Evolutionary conservation across 2,329 filamentous ascomycete species (phyloP), one percentile per base, ranked within the genome.

Genomic region (Cercospora citrullina): DNA sequence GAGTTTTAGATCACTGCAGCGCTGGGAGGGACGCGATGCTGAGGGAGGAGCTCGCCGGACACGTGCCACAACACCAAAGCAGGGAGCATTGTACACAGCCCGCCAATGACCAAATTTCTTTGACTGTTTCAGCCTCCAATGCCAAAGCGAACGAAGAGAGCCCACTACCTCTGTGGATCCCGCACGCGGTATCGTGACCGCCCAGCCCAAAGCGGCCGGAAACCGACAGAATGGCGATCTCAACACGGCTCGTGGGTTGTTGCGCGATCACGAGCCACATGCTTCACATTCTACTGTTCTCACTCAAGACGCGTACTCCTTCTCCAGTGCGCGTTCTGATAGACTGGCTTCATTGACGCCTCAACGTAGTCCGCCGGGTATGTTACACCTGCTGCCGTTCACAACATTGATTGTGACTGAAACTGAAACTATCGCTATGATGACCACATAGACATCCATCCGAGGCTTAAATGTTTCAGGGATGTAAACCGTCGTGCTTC

Each of bases 1-100:
- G 94, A 98, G 82, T 94, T 87, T 80, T 98, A 82, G 75, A 69
- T 45, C 75, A 33, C 5, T 21, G 30, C 8, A 62, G n/a, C 28
- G 16, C 51, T 26, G 51, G 42, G 63, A 30, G 51, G 30, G 18
- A 60, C n/a, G n/a, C 21, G 51, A 33, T 42, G 31, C 61, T 55
- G 28, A 9, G 42, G 6, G 18, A 36, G 9, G 5, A 48, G 45
- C 48, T 33, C 30, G 45, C 30, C 23, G 18, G 23, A 36, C 1
- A 64, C 42, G 30, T 63, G 61, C 61, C 21, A 51, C 45, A 16
- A 28, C 21, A 21, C 12, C 12, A 28, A 53, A 31, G n/a, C 28
- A 39, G 45, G 48, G 8, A 51, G 61, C 31, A 9, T 33, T 63
- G 30, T 63, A 63, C 31, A 63, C 61, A 63, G 55, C 30, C 30